phyloP scores from a whole-genome alignment of 2,329 filamentous ascomycete genomes.

The Penicillium sumatraense region DNA sequence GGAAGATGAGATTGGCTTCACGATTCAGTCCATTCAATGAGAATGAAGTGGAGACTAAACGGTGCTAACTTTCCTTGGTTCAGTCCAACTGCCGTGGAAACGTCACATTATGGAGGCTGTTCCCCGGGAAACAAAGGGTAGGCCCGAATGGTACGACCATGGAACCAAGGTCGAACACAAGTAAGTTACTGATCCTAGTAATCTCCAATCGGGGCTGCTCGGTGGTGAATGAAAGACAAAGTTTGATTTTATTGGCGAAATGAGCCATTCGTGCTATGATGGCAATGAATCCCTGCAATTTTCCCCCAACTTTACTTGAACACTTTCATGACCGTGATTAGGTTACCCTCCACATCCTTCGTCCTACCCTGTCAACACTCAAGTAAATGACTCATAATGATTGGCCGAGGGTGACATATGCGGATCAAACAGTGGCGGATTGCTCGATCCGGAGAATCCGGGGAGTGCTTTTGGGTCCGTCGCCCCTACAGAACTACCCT shows the following conservation, averaged over 20 bases:
- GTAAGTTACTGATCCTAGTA: background rate
- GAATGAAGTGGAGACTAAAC: background rate
- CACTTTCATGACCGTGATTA: background rate
- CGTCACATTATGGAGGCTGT: background rate
- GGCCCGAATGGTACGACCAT: background rate
- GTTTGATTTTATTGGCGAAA: background rate
- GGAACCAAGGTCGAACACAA: background rate
- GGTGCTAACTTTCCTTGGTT: background rate
- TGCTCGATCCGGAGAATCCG: conserved; percentile 1
- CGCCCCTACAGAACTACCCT: background rate
- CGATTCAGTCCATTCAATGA: background rate
- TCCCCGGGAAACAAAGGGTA: background rate
- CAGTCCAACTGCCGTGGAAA: too few species aligned
- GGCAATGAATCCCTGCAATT: background rate
- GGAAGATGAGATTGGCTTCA: background rate
- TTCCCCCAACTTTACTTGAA: too few species aligned
- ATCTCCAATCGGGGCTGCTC: background rate
- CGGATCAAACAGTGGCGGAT: background rate
- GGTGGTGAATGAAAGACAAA: background rate
- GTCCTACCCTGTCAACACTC: background rate
- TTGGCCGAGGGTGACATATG: background rate
- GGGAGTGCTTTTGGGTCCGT: background rate
- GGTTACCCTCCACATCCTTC: background rate
- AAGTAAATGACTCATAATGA: background rate
- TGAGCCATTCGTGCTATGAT: background rate